Base-by-base conservation (phyloP, 306 rosid genomes). In the Sicyos baderoa region DNA sequence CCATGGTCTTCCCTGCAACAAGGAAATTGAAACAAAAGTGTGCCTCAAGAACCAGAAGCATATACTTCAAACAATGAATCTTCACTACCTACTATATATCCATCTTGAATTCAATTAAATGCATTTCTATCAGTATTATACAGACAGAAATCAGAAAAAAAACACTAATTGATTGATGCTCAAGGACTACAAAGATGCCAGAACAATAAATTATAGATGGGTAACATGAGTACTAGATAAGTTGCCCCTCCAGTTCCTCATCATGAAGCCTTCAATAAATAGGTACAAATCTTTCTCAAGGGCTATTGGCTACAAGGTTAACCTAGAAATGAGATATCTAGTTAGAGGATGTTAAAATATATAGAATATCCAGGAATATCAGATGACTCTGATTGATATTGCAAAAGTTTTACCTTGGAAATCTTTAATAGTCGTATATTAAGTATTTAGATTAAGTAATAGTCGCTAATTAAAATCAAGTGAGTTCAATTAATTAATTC, bases 1-100 rank as follows among this genome's bases (percentile, higher is more conserved):
- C 99, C 99, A 93, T 72, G 82, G 89, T 76, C 79, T 88, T 80
- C 83, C 87, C 99, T 93, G 91, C 70, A 70, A 72, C 66, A 66
- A 45, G 80, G 72, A 82, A 57, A 61, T 78, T 60, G 15, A 74
- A 57, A 17, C n/a, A 54, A 71, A 27, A 29, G 61, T 9, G 44
- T 45, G 54, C 19, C 32, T 65, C 42, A 67, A 67, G 12, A 65
- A 65, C 21, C 54, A 65, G 54, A 45, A 35, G 54, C 18, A 65
- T 19, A 47, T 14, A 65, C 22, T 47, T 63, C 6, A 63, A 18
- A 63, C 21, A 3, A 21, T 22, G 71, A 65, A 45, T 22, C 54
- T 45, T 21, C 54, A 45, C 37, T 44, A 45, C 56, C 71, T 4
- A 48, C 6, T 67, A 48, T 11, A 47, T 15, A 48, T 22, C 22